Evolutionary conservation across 441 rosid species (phyloP).

Genomic region (Flueggea neowawraea): DNA sequence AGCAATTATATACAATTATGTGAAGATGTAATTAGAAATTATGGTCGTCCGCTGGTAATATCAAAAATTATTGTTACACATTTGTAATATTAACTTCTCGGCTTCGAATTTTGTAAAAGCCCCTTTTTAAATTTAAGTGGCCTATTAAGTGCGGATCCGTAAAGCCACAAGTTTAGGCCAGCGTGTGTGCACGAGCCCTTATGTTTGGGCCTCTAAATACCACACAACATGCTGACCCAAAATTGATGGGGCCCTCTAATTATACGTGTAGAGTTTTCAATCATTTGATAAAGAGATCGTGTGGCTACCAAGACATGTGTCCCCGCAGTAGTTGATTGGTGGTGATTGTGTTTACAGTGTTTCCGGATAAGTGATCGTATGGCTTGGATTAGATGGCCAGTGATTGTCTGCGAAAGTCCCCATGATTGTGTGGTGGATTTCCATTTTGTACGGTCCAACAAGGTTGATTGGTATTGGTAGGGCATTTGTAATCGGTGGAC

Average conservation of each 20-base stretch:
- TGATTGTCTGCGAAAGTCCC: constrained; percentile 5
- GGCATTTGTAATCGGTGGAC: not conserved
- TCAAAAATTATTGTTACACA: too few relatives aligned
- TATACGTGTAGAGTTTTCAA: not conserved
- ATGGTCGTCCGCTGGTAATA: too few relatives aligned
- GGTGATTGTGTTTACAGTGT: not conserved
- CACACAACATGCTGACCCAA: not conserved
- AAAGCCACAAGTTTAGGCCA: constrained; percentile 9
- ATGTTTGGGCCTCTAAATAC: constrained; percentile 5
- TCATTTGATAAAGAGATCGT: too few relatives aligned
- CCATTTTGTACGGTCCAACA: too few relatives aligned
- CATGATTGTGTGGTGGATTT: not conserved
- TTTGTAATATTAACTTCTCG: too few relatives aligned
- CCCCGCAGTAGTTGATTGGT: too few relatives aligned
- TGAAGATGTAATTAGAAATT: too few relatives aligned
- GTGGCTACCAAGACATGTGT: too few relatives aligned
- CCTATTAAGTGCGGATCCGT: constrained; percentile 17
- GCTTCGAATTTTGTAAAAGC: too few relatives aligned
- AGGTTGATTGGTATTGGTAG: constrained; percentile 1
- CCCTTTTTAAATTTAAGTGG: constrained; percentile 4
- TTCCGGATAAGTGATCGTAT: not conserved
- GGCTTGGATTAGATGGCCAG: not conserved
- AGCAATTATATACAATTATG: too few relatives aligned
- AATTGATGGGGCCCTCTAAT: not conserved
- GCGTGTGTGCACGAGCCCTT: too few relatives aligned